These are phyloP conservation scores for Venturia nashicola DNA, from an alignment of 2,329 filamentous ascomycete species.

Conservation along the genomic window DNA sequence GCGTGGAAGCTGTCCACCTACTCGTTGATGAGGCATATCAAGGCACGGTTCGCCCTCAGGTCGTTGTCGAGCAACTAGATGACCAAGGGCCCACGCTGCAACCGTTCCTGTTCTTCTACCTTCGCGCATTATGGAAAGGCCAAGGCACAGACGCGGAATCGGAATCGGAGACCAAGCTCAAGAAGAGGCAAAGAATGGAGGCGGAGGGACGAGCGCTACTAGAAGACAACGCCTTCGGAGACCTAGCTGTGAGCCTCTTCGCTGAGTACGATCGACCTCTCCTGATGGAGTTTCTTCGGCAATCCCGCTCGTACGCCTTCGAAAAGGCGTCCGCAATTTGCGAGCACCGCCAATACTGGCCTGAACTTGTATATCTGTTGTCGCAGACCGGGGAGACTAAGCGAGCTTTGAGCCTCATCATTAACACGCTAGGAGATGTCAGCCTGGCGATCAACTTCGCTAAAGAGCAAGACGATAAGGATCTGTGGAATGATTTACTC, in stretches of 20 bases:
- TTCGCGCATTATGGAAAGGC: constrained; percentile 74
- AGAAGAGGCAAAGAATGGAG: constrained; percentile 12
- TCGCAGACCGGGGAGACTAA: constrained; percentile 94
- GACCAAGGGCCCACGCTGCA: constrained; percentile 43
- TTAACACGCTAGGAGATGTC: constrained; percentile 83
- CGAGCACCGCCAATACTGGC: constrained; percentile 67
- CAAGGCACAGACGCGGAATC: constrained; percentile 40
- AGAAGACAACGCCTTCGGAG: constrained; percentile 59
- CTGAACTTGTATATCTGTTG: constrained; percentile 79
- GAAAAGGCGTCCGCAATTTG: constrained; percentile 68
- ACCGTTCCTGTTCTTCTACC: constrained; percentile 83
- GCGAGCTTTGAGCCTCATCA: constrained; percentile 81
- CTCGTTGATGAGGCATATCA: constrained; percentile 86
- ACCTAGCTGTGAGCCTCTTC: constrained; percentile 77
- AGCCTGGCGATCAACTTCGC: constrained; percentile 88
- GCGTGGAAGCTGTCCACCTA: constrained; percentile 70
- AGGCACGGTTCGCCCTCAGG: constrained; percentile 65
- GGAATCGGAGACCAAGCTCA: constrained; percentile 18
- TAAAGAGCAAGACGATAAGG: constrained; percentile 81
- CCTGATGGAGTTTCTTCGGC: constrained; percentile 77
- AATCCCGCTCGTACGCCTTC: constrained; percentile 78
- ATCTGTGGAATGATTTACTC: constrained; percentile 89
- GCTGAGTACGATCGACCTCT: constrained; percentile 68
- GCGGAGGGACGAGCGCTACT: constrained; percentile 55
- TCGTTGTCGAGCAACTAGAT: constrained; percentile 65